Evolutionary conservation across 1,139 yeast species (phyloP).

Genomic region (Wickerhamomyces sp.): DNA sequence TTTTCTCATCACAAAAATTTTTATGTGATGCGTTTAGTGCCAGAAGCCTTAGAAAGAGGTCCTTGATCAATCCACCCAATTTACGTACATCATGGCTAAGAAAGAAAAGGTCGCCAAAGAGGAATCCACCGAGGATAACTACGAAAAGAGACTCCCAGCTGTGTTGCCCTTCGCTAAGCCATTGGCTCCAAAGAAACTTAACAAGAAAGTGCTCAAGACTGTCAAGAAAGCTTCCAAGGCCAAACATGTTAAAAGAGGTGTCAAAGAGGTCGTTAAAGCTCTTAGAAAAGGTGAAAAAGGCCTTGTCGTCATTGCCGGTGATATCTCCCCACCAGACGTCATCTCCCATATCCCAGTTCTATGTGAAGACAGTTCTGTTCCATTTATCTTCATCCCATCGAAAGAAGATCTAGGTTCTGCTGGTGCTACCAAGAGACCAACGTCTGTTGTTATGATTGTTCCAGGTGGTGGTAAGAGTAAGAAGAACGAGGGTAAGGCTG

Average conservation of each 20-base stretch:
- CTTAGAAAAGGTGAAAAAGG: constrained; percentile 98
- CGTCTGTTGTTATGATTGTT: constrained; percentile 94
- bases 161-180: constrained; percentile 91
- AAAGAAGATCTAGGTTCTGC: constrained; percentile 98
- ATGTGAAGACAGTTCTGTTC: constrained; percentile 91
- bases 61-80: neutral
- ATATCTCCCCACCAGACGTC: constrained; percentile 95
- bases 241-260: constrained; percentile 97
- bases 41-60: neutral
- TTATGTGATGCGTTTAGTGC: neutral
- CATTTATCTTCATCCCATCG: constrained; percentile 89
- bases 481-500: constrained; percentile 72
- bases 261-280: constrained; percentile 97
- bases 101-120: constrained; percentile 38
- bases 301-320: constrained; percentile 93
- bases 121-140: constrained; percentile 62
- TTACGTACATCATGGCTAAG: constrained; percentile 42
- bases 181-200: constrained; percentile 90
- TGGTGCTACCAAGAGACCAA: constrained; percentile 98
- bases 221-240: constrained; percentile 97
- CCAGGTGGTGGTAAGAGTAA: constrained; percentile 92
- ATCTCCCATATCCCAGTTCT: constrained; percentile 95
- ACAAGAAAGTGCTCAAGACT: constrained; percentile 91
- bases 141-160: constrained; percentile 87
- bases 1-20: too few relatives aligned